A percentile compares a stretch with the other conserved stretches of the same genome.
phyloP scores from a whole-genome alignment of 768 basidiomycete genomes.

The Suillus subalutaceus region DNA sequence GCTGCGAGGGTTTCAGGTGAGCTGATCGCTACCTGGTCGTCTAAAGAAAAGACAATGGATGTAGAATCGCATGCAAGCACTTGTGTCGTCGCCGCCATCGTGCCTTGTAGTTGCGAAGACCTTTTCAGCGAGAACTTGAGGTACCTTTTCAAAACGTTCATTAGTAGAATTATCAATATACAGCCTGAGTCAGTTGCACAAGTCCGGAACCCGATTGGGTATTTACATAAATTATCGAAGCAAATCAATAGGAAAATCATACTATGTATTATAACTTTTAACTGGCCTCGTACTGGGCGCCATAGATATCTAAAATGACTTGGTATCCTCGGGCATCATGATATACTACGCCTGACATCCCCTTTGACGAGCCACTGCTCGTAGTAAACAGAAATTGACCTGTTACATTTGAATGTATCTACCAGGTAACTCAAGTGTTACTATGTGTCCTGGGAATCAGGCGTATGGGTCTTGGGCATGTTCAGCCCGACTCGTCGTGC shows the following conservation, averaged over 20 bases:
- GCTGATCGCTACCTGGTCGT: constrained; percentile 51
- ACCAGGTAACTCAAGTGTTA: neutral
- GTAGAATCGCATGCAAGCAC: constrained; percentile 66
- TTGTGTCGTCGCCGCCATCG: constrained; percentile 31
- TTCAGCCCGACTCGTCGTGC: constrained; percentile 87
- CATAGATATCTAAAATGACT: neutral
- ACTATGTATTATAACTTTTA: neutral
- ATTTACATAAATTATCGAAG: no score
- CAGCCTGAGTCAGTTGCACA: neutral
- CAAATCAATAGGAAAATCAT: neutral
- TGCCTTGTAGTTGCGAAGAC: neutral
- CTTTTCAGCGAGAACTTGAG: constrained; percentile 31
- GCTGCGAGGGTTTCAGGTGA: constrained; percentile 54
- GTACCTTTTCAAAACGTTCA: constrained; percentile 13
- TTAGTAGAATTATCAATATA: neutral
- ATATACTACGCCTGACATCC: neutral
- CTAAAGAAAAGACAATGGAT: constrained; percentile 56
- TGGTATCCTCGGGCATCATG: neutral
- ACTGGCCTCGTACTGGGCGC: neutral
- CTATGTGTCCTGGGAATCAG: neutral
- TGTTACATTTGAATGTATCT: neutral
- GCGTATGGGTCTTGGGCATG: constrained; percentile 57
- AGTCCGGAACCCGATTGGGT: constrained; percentile 4
- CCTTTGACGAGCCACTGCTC: neutral
- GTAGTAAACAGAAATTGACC: neutral